These are phyloP conservation scores for Metschnikowia bowlesiae DNA, from an alignment of 805 yeast species.

Conservation along the genomic window DNA sequence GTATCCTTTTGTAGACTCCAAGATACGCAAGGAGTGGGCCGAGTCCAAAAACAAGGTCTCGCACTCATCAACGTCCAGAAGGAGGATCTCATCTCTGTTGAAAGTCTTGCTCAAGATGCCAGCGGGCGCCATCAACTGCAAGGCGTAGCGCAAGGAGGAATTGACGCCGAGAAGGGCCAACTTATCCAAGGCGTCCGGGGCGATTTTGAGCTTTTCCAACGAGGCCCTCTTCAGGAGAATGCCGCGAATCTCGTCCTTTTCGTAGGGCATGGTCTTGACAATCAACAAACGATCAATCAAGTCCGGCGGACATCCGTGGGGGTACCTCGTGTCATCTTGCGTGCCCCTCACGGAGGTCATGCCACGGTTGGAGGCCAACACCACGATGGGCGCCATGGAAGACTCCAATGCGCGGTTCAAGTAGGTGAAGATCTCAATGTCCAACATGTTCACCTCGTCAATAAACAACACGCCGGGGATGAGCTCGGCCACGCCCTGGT, in stretches of 20 bases:
- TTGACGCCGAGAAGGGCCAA: constrained; percentile 70
- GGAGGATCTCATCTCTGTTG: constrained; percentile 64
- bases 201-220: constrained; percentile 67
- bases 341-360: constrained; percentile 89
- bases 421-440: constrained; percentile 93
- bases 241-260: constrained; percentile 70
- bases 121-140: constrained; percentile 88
- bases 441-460: constrained; percentile 98
- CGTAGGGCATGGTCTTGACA: constrained; percentile 88
- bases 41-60: constrained; percentile 81
- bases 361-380: constrained; percentile 94
- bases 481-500: constrained; percentile 96
- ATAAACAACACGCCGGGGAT: constrained; percentile 97
- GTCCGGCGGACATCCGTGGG: constrained; percentile 97
- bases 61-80: constrained; percentile 79
- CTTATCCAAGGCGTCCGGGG: constrained; percentile 64
- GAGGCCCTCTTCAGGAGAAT: constrained; percentile 80
- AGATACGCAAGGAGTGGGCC: constrained; percentile 68
- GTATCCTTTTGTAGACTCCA: constrained; percentile 45
- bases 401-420: constrained; percentile 91
- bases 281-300: constrained; percentile 86
- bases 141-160: constrained; percentile 84
- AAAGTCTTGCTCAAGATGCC: constrained; percentile 73
- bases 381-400: constrained; percentile 88
- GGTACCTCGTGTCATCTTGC: constrained; percentile 71